Evolutionary conservation across 1,139 yeast genomes (phyloP), one percentile per base, ranked within the genome.

Genomic region (Pichia sp.): DNA sequence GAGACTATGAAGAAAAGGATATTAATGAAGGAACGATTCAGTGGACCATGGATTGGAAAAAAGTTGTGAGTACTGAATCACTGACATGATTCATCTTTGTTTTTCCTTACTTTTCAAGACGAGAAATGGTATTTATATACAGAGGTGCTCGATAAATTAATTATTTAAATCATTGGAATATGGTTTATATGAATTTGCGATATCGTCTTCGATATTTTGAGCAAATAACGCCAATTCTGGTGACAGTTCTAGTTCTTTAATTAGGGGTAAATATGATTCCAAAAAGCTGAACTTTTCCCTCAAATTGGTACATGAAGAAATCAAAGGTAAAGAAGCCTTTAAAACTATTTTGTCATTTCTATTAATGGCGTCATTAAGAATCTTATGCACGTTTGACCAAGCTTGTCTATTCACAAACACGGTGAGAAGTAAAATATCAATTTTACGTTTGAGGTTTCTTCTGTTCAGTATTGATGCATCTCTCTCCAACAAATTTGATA

Each of bases 381-480:
- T 52, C 3, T 57, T 52, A 61, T 66, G 65, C 45, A 68, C 62
- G 29, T 58, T 53, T 11, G 51, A 51, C 68, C 69, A 69, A n/a
- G 59, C 55, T 27, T 53, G 52, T n/a, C 64, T 60, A 48, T 69
- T 69, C 27, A 66, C 67, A 42, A 63, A 61, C 2, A 69, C 60
- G 0, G 69, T 56, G 31, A 71, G 52, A 16, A 65, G 55, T 41
- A 69, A 51, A 3, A 64, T 51, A 45, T 59, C 60, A 27, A 68
- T 48, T 32, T 49, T 39, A 27, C 53, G 37, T 38, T 49, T 50
- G 27, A 49, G 39, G 23, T 16, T 16, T 16, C 23, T 16, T 16
- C 23, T 16, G 23, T 16, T 16, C 23, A 16, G 23, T 16, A 16
- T 16, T 16, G 23, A 16, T 8, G 33, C 33, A 31, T 31, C 10